Evolutionary conservation across 108 stramenopile species (phyloP), one percentile per base, ranked within the genome.

Genomic region (Cyclotella distinguenda): DNA sequence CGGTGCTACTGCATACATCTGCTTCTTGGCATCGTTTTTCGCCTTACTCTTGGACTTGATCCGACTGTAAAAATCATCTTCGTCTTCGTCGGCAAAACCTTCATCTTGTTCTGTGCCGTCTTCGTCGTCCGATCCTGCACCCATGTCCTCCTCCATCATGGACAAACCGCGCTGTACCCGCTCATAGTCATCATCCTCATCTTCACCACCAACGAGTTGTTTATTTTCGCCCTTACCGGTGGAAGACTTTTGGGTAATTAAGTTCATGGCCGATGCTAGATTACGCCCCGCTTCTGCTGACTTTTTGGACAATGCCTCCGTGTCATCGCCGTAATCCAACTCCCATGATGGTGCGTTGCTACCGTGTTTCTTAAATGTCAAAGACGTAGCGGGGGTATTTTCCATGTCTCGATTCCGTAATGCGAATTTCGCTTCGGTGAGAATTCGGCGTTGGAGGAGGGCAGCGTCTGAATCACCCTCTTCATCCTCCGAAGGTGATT

Each of bases 71-170:
- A 90, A 90, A 9, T 74, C 78, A 48, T 75, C 50, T 13, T 46
- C 79, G 35, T 86, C 86, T n/a, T 67, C 72, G 25, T 87, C 79
- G 30, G 69, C 81, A 39, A 78, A 49, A 34, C 80, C 81, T 35
- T 62, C 65, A 36, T 50, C 67, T 11, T 69, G 74, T n/a, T 78
- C 80, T n/a, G 55, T 58, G 16, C 18, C 64, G 21, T 73, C 83
- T 15, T 74, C 60, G 28, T 74, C 68, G 1, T 75, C 78, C 21
- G 74, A 73, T 27, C 54, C 60, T 43, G 70, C 72, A 7, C 83
- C 85, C 21, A 93, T 44, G 45, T 91, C 86, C 16, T 71, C 90
- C 49, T 91, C 90, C 88, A 94, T 94, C 82, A 88, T 85, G 42
- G 82, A 75, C 21, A 94, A 42, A 16, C 86, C 93, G 21, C 80